Conservation (phyloP, 257 asterid species). For the Nicotiana paniculata region DNA sequence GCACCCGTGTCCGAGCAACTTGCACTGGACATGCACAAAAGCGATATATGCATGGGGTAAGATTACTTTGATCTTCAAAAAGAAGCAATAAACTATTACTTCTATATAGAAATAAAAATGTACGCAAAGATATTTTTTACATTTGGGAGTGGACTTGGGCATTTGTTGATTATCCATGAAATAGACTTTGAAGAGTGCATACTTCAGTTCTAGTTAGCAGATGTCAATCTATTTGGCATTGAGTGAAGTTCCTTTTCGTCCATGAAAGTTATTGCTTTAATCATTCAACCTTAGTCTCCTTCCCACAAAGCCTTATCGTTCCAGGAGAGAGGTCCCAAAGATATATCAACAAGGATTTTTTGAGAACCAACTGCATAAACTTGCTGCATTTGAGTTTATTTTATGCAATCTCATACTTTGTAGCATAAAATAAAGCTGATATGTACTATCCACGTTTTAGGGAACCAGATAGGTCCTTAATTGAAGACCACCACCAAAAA, state of each 20-base stretch:
- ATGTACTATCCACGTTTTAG: neutral
- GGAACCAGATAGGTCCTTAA: neutral
- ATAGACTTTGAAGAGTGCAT: neutral
- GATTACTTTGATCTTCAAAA: neutral
- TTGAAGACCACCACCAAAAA: neutral
- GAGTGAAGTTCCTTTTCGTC: neutral
- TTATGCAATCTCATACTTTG: neutral
- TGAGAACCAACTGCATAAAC: neutral
- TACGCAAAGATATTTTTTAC: neutral
- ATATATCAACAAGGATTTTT: neutral
- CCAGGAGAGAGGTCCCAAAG: neutral
- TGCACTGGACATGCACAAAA: neutral
- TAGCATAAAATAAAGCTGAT: neutral
- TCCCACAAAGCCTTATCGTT: neutral
- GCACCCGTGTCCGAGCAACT: too few species aligned
- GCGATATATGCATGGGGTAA: neutral
- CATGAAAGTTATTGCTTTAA: neutral
- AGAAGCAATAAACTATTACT: neutral
- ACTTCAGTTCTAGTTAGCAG: neutral
- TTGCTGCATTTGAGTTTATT: neutral
- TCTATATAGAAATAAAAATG: neutral
- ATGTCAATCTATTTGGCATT: neutral
- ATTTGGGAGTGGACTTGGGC: neutral
- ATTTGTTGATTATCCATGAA: neutral
- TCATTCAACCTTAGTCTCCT: neutral